A percentile compares a stretch with the other conserved stretches of the same genome.
Evolutionary conservation across 306 rosid species (phyloP).

Genomic region (Casuarina glauca): DNA sequence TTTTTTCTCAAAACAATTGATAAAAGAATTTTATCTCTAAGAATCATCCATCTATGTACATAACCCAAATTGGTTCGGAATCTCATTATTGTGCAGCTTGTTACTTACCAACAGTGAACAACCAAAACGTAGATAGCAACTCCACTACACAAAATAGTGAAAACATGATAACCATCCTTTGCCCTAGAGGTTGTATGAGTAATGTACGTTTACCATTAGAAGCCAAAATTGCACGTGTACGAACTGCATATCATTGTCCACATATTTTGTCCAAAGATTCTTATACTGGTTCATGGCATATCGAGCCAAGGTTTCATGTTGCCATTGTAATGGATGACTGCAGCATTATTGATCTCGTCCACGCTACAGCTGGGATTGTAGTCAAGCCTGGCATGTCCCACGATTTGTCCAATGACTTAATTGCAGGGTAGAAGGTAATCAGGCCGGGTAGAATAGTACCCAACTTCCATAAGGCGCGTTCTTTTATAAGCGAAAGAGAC

Average conservation of each 20-base stretch:
- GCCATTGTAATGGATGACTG: conserved; percentile 96
- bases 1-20: too few relatives aligned
- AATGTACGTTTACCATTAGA: conserved; percentile 36
- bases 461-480: conserved; percentile 64
- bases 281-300: conserved; percentile 94
- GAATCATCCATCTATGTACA: conserved; percentile 49
- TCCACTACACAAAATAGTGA: conserved; percentile 11
- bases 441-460: conserved; percentile 81
- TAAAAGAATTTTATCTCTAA: conserved; percentile 28
- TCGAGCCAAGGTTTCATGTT: conserved; percentile 99
- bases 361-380: conserved; percentile 96
- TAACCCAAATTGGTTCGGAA: conserved; percentile 39
- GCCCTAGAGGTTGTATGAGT: conserved; percentile 41
- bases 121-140: conserved; percentile 32
- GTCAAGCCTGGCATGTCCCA: conserved; percentile 99
- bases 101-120: conserved; percentile 26
- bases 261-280: conserved; percentile 88
- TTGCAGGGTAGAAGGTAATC: conserved; percentile 83
- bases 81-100: conserved; percentile 35
- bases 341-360: conserved; percentile 93
- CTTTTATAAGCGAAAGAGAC: conserved; percentile 23
- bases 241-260: conserved; percentile 96
- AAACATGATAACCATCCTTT: conserved; percentile 46
- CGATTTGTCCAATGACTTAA: conserved; percentile 91
- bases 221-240: conserved; percentile 99